Base-by-base conservation (phyloP, 2,329 filamentous ascomycete genomes). In the Cladobotryum protrusum region DNA sequence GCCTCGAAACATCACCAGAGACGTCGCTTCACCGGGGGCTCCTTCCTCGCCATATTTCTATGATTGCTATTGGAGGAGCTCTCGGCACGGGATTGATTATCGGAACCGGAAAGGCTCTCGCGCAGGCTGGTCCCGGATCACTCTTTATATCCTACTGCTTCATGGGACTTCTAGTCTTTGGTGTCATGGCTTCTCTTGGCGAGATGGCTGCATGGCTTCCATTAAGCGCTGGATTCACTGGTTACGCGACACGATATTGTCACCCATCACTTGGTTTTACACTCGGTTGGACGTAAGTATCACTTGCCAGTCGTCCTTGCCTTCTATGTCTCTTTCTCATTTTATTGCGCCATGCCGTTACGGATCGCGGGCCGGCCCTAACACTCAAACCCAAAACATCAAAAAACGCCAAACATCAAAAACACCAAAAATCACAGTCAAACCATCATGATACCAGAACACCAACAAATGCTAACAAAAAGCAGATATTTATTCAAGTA, bases 121-220 rank as follows among this genome's bases (percentile, higher is more conserved):
- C 73, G 18, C 71, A 75, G 57, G 73, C 74, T 45, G 76, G 75
- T 1, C 86, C 86, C 45, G 85, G 72, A 17, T 81, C 84, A 9
- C 81, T 89, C 63, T 75, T 89, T 57, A 85, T 89, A 63, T 83
- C 83, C 9, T 89, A 89, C 69, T 74, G 79, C 35, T 65, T 86
- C 54, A 78, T 88, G 56, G 86, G 86, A 56, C 68, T 85, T 43
- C 68, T 93, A 52, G 88, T 92, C 57, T 93, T 83, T 67, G 71
- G 89, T 39, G 87, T 93, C 58, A 90, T 93, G 86, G 83, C 83
- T 51, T 84, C 81, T 50, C 79, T 93, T 4, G 88, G 87, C 55
- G 87, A 92, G 67, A 93, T 93, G 86, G 86, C 87, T 8, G 80
- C 87, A 47, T 93, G 86, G 86, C 68, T 93, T 33, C 88, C 88